Conservation (phyloP, 805 yeast species). For the Wickerhamomyces xylosicus region DNA sequence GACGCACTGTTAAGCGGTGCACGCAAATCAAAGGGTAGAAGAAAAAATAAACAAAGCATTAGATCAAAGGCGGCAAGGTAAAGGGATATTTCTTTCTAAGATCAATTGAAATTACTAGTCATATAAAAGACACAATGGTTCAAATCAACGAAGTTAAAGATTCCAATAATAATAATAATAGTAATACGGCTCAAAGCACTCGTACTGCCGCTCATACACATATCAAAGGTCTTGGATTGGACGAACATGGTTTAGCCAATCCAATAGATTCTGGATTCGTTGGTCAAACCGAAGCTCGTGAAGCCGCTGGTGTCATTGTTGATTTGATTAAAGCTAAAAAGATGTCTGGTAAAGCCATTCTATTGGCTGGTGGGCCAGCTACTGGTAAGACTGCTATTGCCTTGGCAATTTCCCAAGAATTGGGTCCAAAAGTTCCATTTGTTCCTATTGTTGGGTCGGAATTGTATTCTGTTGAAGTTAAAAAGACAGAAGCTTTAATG, state of each 20-base stretch:
- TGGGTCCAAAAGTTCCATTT: slow-evolving; percentile 96
- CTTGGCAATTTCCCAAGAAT: slow-evolving; percentile 87
- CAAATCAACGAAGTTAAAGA: slow-evolving; percentile 72
- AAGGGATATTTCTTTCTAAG: too few relatives aligned
- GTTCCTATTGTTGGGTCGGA: slow-evolving; percentile 96
- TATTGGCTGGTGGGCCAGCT: slow-evolving; percentile 96
- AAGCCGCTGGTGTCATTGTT: slow-evolving; percentile 91
- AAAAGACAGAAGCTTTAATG: slow-evolving; percentile 93
- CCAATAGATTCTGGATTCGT: slow-evolving; percentile 80
- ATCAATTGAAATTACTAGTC: too few relatives aligned
- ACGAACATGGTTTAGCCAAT: slow-evolving; percentile 80
- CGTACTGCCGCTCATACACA: slow-evolving; percentile 96
- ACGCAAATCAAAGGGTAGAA: too few relatives aligned
- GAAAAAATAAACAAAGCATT: too few relatives aligned
- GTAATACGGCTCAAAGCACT: slow-evolving; percentile 34
- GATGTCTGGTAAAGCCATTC: slow-evolving; percentile 92
- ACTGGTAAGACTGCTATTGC: slow-evolving; percentile 98
- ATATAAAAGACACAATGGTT: slow-evolving; percentile 38
- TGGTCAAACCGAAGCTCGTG: slow-evolving; percentile 64
- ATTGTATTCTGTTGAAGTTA: slow-evolving; percentile 89
- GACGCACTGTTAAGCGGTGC: too few relatives aligned
- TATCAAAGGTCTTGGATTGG: slow-evolving; percentile 89
- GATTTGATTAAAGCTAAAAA: slow-evolving; percentile 87
- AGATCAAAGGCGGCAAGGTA: too few relatives aligned
- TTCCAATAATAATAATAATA: too few relatives aligned